Evolutionary conservation across 2,329 filamentous ascomycete genomes (phyloP).

Genomic region (Myrmaecium sp.): DNA sequence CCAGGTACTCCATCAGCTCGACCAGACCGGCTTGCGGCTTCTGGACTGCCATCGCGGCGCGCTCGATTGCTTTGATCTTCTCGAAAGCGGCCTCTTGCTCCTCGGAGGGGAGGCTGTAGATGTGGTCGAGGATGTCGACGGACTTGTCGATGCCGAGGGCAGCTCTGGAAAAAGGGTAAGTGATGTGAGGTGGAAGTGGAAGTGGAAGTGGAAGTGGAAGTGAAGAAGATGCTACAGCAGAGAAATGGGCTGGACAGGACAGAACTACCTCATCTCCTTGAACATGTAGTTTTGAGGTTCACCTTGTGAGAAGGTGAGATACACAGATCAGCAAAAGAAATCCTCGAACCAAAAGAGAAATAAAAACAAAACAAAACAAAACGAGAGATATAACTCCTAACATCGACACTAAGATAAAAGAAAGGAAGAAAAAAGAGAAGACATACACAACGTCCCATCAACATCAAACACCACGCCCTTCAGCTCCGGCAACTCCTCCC

Average conservation of each 20-base stretch:
- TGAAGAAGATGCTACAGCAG: constrained; percentile 1
- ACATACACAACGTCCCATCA: constrained; percentile 76
- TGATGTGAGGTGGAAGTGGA: not conserved
- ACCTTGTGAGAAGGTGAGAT: constrained; percentile 28
- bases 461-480: constrained; percentile 71
- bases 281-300: constrained; percentile 96
- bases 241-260: not conserved
- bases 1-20: constrained; percentile 67
- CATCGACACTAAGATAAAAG: constrained; percentile 2
- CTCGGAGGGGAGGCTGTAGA: constrained; percentile 51
- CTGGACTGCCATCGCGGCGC: constrained; percentile 62
- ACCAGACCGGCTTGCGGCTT: constrained; percentile 65
- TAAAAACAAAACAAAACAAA: not conserved
- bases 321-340: not conserved
- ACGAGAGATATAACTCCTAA: too few species aligned
- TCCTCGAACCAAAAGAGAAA: not conserved
- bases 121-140: constrained; percentile 77
- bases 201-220: not conserved
- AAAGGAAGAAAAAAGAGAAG: constrained; percentile 5
- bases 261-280: constrained; percentile 52
- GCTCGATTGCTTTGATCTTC: constrained; percentile 64
- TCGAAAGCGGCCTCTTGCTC: constrained; percentile 50
- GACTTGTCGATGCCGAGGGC: constrained; percentile 55
- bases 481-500: constrained; percentile 26
- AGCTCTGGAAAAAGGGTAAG: constrained; percentile 17